phyloP scores from a whole-genome alignment of 352 stramenopile species.

The Phytopythium sindhum region DNA sequence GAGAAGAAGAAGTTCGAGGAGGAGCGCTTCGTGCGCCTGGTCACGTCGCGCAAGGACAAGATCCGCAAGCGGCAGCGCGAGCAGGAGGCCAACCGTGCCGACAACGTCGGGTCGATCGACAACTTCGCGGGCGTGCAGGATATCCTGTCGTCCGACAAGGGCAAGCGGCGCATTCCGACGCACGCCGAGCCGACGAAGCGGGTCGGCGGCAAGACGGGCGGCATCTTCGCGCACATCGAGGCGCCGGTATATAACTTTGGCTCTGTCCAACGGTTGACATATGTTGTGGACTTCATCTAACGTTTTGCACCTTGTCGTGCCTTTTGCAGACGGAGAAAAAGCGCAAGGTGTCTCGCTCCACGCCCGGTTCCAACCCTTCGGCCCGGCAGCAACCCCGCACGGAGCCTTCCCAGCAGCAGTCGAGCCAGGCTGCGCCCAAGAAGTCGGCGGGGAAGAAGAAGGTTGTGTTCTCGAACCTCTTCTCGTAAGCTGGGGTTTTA shows the following conservation, averaged over 20 bases:
- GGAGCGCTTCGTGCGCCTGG: constrained; percentile 80
- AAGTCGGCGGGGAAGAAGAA: constrained; percentile 70
- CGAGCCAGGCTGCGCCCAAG: constrained; percentile 10
- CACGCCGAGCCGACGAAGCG: constrained; percentile 45
- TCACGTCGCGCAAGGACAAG: constrained; percentile 87
- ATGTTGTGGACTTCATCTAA: neutral
- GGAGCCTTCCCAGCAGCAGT: neutral
- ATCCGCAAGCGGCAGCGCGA: constrained; percentile 85
- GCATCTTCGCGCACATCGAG: constrained; percentile 83
- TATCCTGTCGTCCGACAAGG: constrained; percentile 69
- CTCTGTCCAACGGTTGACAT: neutral
- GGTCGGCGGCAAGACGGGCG: constrained; percentile 65
- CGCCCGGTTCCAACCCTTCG: neutral
- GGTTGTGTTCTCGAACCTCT: constrained; percentile 77
- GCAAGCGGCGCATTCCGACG: constrained; percentile 64
- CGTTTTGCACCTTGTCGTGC: neutral
- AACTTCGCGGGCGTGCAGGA: constrained; percentile 84
- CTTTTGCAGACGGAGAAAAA: constrained; percentile 56
- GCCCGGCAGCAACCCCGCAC: constrained; percentile 6
- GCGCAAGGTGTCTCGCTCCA: constrained; percentile 29
- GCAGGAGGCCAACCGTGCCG: constrained; percentile 63
- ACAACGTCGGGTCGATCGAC: constrained; percentile 81
- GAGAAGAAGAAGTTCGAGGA: constrained; percentile 87
- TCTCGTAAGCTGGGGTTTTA: constrained; percentile 27
- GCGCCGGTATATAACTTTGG: constrained; percentile 41